phyloP scores from a whole-genome alignment of 495 filamentous ascomycete species.

The Penicillium simplicissimum region DNA sequence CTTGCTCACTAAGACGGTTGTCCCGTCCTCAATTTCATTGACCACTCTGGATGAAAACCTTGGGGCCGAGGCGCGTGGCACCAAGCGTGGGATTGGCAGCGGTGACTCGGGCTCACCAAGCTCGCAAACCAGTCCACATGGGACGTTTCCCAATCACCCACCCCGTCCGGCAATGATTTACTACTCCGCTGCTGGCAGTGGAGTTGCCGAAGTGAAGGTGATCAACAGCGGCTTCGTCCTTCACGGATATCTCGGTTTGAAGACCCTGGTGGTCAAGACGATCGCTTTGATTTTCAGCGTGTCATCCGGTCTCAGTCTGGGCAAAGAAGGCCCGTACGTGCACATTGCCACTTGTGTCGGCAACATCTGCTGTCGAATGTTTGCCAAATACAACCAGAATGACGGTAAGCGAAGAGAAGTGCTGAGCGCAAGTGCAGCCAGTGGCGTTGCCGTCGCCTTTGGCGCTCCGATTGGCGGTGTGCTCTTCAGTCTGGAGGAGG shows the following conservation, averaged over 20 bases:
- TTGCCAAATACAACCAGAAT: constrained; percentile 90
- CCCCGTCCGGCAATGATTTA: constrained; percentile 75
- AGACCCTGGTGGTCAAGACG: constrained; percentile 86
- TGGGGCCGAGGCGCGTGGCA: constrained; percentile 47
- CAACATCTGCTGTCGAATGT: constrained; percentile 91
- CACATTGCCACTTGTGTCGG: constrained; percentile 96
- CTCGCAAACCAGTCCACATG: constrained; percentile 33
- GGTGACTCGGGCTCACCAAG: constrained; percentile 39
- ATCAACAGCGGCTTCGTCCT: constrained; percentile 97
- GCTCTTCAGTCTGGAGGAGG: constrained; percentile 91
- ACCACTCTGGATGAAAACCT: constrained; percentile 87
- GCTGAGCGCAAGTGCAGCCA: constrained; percentile 86
- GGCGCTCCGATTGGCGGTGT: constrained; percentile 92
- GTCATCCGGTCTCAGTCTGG: constrained; percentile 86
- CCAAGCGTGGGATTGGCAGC: constrained; percentile 37
- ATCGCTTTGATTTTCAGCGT: constrained; percentile 83
- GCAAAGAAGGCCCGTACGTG: constrained; percentile 97
- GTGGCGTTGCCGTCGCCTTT: constrained; percentile 93
- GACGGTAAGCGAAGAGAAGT: constrained; percentile 91
- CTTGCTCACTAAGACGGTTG: constrained; percentile 83
- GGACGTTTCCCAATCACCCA: constrained; percentile 29
- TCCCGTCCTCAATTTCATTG: constrained; percentile 83
- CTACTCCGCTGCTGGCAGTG: constrained; percentile 94
- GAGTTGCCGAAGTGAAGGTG: constrained; percentile 95
- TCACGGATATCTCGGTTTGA: constrained; percentile 90